A percentile compares a stretch with the other conserved stretches of the same genome.
phyloP scores from a whole-genome alignment of 2,329 filamentous ascomycete species.

The Diaporthe sp. region DNA sequence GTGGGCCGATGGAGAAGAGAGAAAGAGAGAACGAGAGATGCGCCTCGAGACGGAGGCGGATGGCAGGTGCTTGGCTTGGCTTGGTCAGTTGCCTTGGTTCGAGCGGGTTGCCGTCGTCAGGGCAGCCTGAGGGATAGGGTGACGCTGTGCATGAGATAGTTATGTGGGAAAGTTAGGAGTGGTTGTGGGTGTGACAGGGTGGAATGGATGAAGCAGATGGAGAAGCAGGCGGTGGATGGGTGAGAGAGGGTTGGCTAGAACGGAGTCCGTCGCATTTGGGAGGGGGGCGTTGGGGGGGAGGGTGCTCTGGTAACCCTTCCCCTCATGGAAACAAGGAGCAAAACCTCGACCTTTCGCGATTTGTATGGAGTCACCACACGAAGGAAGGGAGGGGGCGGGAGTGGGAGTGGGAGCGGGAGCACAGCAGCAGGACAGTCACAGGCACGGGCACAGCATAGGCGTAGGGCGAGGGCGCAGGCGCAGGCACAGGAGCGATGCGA shows the following conservation, averaged over 20 bases:
- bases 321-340: not conserved
- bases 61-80: not conserved
- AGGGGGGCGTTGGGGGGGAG: not conserved
- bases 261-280: not conserved
- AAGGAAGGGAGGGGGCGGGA: not conserved
- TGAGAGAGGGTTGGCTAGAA: not conserved
- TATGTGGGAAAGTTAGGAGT: not conserved
- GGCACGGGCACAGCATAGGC: not conserved
- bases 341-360: not conserved
- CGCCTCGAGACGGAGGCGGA: not conserved
- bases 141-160: not conserved
- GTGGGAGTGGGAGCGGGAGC: not conserved
- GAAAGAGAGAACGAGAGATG: not conserved
- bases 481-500: not conserved
- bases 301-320: not conserved
- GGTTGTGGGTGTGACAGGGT: not conserved
- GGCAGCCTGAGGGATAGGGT: constrained; percentile 1
- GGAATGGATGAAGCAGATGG: not conserved
- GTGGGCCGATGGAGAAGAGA: not conserved
- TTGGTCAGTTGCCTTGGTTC: not conserved
- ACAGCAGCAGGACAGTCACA: not conserved
- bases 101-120: constrained; percentile 1
- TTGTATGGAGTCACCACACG: not conserved
- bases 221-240: constrained; percentile 2
- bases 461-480: not conserved